Base-by-base conservation (phyloP, 495 filamentous ascomycete genomes). In the Penicillium daleae region DNA sequence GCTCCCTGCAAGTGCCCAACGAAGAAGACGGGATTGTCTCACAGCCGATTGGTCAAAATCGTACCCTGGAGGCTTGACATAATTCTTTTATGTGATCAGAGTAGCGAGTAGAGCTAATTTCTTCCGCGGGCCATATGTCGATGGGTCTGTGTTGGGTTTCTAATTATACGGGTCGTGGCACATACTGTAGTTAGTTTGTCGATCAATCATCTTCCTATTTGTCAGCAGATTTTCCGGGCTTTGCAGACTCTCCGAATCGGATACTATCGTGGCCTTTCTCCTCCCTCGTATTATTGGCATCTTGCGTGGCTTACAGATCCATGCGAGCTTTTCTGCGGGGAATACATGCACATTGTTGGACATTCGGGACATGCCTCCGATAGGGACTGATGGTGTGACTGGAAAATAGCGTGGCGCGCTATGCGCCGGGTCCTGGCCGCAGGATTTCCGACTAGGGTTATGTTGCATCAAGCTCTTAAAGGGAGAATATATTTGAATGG, bases 271-370 rank as follows among this genome's bases (percentile, higher is more conserved):
- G 31, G 24, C 26, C 13, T 52, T 21, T 35, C 6, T 50, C 27
- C 50, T 60, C 7, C 44, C 52, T n/a, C n/a, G n/a, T n/a, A n/a
- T n/a, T 37, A 51, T 52, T 40, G 53, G 26, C 7, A 44, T 42
- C 1, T n/a, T 51, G 26, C 22, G 39, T 48, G 57, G 42, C 62
- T 42, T 65, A 57, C 53, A 52, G 62, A 65, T 57, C 62, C 10
- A 42, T 56, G 31, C 24, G 24, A 21, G 40, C 33, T 42, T 7
- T 7, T 31, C 39, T 58, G 37, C 40, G 53, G 62, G 51, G 15
- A 15, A 17, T 42, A 51, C n/a, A 31, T 29, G 46, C 24, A 3
- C 13, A 7, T 6, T 50, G 46, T 50, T 46, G 40, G 19, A 46
- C 17, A 46, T 19, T 46, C 15, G 22, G 46, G 51, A 12, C 35